phyloP scores from a whole-genome alignment of 129 eudicot species.

The Ambrosia trifida region DNA sequence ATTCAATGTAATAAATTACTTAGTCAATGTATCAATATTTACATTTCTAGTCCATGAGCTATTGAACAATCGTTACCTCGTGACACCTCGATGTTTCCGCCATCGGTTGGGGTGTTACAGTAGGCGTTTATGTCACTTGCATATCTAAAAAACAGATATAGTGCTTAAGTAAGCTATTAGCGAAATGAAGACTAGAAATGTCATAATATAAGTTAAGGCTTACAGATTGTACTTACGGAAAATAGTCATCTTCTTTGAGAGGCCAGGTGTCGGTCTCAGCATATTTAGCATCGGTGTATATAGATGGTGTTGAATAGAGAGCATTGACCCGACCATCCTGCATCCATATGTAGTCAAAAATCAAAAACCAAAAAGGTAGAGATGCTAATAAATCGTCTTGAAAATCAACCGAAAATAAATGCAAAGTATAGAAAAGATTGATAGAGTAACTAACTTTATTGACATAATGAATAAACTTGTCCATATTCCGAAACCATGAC shows the following conservation, averaged over 20 bases:
- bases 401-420: constrained; percentile 15
- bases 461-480: constrained; percentile 93
- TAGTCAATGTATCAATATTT: no score
- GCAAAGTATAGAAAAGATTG: constrained; percentile 11
- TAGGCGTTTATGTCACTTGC: constrained; percentile 76
- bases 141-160: constrained; percentile 52
- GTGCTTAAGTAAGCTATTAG: background rate
- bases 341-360: constrained; percentile 17
- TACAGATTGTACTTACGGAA: constrained; percentile 60
- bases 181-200: background rate
- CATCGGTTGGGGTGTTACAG: no score
- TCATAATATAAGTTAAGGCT: background rate
- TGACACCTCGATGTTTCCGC: no score
- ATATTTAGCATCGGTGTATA: constrained; percentile 90
- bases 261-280: constrained; percentile 79
- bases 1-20: no score
- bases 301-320: constrained; percentile 89
- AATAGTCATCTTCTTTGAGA: constrained; percentile 75
- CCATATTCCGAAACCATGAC: constrained; percentile 91
- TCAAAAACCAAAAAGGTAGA: background rate
- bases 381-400: background rate
- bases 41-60: no score
- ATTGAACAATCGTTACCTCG: no score
- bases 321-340: constrained; percentile 99
- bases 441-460: constrained; percentile 54